Evolutionary conservation across 441 rosid species (phyloP), one percentile per base, ranked within the genome.

Genomic region (Capsella rubella): DNA sequence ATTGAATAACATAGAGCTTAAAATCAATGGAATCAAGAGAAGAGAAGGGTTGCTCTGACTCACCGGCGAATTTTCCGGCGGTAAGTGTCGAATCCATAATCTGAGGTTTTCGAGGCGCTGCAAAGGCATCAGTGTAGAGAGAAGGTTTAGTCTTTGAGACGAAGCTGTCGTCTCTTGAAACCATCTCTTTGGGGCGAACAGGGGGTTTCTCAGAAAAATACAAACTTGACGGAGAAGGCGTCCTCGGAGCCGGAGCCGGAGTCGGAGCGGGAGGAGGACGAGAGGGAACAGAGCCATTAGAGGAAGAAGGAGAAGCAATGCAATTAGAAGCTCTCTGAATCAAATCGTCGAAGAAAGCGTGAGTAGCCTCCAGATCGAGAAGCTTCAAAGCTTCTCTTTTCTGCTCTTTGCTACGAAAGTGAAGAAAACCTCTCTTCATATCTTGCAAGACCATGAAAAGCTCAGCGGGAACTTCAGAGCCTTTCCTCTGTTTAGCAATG

Each of bases 251-350:
- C 40, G 40, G 9, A 8, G 40, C 9, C 40, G 40, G 12, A 52
- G 80, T 69, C 50, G 57, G 64, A 6, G 0, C 3, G 5, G 45
- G 57, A 14, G 51, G 37, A 27, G 64, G 64, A 66, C 45, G 78
- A 53, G 69, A 1, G 2, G 49, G 40, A 71, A 62, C n/a, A 62
- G 73, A 29, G 13, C 72, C 86, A 29, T 79, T 71, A 43, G 85
- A 62, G 10, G 67, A 63, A 45, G 67, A 63, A 28, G 67, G 50
- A 25, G 78, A 84, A 25, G 87, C 67, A 40, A 91, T 56, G 72
- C 96, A 91, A 63, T 74, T 68, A 14, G 95, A 89, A 71, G 98
- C 99, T 82, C 94, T 89, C 66, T 93, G 98, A 65, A 95, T 89
- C 53, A 79, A 85, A 31, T 89, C 95, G 64, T 91, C 99, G 80